Percentiles rank a stretch among this genome's conserved stretches.
These are phyloP conservation scores for Cyclostephanos invisitatus DNA, from an alignment of 108 stramenopile species.

Conservation along the genomic window DNA sequence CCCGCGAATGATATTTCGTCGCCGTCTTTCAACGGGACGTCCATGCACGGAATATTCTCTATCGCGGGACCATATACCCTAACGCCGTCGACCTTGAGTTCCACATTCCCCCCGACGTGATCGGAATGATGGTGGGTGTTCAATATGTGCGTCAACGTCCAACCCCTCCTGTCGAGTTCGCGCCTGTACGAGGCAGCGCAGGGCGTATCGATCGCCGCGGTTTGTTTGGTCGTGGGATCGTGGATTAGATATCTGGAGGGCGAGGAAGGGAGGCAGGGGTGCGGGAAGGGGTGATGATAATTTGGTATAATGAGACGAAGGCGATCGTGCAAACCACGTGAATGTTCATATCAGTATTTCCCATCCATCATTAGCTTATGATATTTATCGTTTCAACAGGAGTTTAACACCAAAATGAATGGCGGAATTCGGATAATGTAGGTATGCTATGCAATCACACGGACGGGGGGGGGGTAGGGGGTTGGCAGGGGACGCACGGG, in stretches of 20 bases:
- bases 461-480: conserved; percentile 17
- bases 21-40: conserved; percentile 51
- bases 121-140: conserved; percentile 77
- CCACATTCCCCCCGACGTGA: conserved; percentile 80
- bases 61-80: conserved; percentile 62
- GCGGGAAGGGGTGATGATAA: too few relatives aligned
- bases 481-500: too few relatives aligned
- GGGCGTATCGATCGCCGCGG: conserved; percentile 84
- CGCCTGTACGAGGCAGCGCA: conserved; percentile 55
- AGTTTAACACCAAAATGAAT: conserved; percentile 10
- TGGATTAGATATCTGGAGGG: conserved; percentile 82
- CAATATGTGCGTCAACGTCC: conserved; percentile 82
- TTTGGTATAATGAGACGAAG: conserved; percentile 3
- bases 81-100: conserved; percentile 57
- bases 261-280: too few relatives aligned
- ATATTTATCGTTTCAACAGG: conserved; percentile 12
- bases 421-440: conserved; percentile 41
- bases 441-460: conserved; percentile 34
- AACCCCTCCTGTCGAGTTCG: conserved; percentile 63
- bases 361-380: conserved; percentile 33
- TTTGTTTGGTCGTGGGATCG: conserved; percentile 64
- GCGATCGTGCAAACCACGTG: not conserved
- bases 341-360: not conserved
- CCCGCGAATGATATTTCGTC: conserved; percentile 66
- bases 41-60: conserved; percentile 74